phyloP scores from a whole-genome alignment of 2,329 filamentous ascomycete species.

The Aspergillus terreus region DNA sequence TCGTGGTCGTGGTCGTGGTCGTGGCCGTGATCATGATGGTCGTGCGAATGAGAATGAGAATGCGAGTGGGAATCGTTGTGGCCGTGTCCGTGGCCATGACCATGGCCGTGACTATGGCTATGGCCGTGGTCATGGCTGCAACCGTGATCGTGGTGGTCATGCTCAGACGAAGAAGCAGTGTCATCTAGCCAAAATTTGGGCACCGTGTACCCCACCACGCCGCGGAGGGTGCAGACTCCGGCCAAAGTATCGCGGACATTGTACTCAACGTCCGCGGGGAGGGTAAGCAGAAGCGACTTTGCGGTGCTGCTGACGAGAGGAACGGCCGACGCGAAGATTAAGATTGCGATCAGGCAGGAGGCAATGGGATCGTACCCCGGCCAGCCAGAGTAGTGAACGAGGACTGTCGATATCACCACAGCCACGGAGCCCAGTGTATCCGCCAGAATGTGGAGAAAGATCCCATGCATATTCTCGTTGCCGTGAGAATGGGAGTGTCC shows the following conservation, averaged over 20 bases:
- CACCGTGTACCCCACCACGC: conserved; percentile 79
- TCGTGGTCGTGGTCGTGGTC: conserved; percentile 17
- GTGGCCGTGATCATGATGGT: conserved; percentile 23
- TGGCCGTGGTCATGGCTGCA: conserved; percentile 28
- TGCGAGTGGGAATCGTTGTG: conserved; percentile 27
- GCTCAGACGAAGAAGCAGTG: conserved; percentile 36
- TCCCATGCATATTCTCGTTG: conserved; percentile 98
- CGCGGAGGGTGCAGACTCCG: conserved; percentile 75
- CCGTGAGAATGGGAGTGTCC: conserved; percentile 56
- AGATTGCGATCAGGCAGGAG: conserved; percentile 84
- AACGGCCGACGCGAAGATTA: conserved; percentile 89
- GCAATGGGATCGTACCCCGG: conserved; percentile 91
- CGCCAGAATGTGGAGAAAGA: conserved; percentile 91
- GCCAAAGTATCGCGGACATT: conserved; percentile 79
- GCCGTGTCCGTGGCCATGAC: conserved; percentile 27
- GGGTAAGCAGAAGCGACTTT: conserved; percentile 74
- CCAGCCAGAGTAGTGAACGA: conserved; percentile 87
- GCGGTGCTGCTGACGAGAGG: conserved; percentile 84
- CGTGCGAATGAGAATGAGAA: conserved; percentile 29
- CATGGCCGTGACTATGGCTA: conserved; percentile 27
- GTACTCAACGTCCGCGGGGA: conserved; percentile 84
- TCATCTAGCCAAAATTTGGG: conserved; percentile 94
- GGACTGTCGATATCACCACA: conserved; percentile 83
- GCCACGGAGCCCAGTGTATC: conserved; percentile 93
- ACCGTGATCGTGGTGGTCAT: conserved; percentile 34